Conservation (phyloP, 139 green algal genomes). For the Chlorella sorokiniana region DNA sequence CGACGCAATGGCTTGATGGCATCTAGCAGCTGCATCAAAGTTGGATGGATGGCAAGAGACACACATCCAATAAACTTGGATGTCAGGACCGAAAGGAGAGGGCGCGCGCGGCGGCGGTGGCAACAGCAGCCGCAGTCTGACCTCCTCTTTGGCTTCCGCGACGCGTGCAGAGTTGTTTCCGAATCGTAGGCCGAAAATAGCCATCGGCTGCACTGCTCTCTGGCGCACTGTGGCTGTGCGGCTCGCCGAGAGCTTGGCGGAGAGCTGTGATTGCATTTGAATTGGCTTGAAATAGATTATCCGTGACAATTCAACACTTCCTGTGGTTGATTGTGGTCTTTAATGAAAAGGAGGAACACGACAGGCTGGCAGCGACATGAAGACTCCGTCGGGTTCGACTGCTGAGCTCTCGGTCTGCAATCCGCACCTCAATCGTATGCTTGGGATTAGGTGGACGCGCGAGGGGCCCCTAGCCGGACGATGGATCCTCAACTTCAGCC, state of each 20-base stretch:
- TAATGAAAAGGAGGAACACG: too few relatives aligned
- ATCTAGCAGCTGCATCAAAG: slow-evolving; percentile 58
- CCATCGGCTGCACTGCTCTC: background rate
- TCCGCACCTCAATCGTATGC: too few relatives aligned
- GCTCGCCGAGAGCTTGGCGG: too few relatives aligned
- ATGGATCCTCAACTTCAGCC: slow-evolving; percentile 1
- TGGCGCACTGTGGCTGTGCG: too few relatives aligned
- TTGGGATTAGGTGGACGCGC: background rate
- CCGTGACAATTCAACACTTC: too few relatives aligned
- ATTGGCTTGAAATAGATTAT: too few relatives aligned
- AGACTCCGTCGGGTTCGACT: too few relatives aligned
- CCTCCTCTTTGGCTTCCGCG: background rate
- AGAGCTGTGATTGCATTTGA: too few relatives aligned
- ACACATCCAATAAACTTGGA: background rate
- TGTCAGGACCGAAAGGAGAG: too few relatives aligned
- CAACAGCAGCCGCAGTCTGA: background rate
- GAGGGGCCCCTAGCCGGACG: background rate
- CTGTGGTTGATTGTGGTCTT: too few relatives aligned
- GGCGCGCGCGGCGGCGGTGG: background rate
- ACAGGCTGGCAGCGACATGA: too few relatives aligned
- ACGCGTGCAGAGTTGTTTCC: background rate
- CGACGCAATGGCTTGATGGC: slow-evolving; percentile 57
- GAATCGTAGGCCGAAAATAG: background rate
- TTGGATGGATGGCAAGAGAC: background rate
- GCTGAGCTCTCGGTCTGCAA: too few relatives aligned